phyloP scores from a whole-genome alignment of 352 stramenopile species.

The Peronospora belbahrii region DNA sequence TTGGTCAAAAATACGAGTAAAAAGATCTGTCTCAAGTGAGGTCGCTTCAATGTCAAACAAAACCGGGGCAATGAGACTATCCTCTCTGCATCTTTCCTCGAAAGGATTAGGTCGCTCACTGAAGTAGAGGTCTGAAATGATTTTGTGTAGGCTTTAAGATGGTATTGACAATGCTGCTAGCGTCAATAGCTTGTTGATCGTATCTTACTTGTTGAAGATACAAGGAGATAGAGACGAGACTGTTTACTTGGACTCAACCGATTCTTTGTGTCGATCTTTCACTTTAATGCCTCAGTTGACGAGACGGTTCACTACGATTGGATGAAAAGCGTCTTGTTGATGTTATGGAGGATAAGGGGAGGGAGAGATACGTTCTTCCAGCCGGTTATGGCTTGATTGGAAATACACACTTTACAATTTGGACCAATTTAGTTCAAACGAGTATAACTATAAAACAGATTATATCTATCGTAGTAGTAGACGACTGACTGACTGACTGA shows the following conservation, averaged over 20 bases:
- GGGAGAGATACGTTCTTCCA: constrained; percentile 16
- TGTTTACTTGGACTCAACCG: constrained; percentile 18
- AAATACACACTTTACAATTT: constrained; percentile 18
- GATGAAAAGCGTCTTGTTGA: constrained; percentile 28
- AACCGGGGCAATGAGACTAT: neutral
- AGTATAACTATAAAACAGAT: constrained; percentile 7
- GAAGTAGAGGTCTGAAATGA: neutral
- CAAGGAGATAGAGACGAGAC: constrained; percentile 21
- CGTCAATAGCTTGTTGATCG: too few species aligned
- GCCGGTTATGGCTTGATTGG: constrained; percentile 5
- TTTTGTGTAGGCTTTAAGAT: neutral
- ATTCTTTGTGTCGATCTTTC: constrained; percentile 20
- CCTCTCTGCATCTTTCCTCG: constrained; percentile 15
- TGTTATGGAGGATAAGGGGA: constrained; percentile 11
- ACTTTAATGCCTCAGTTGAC: constrained; percentile 54
- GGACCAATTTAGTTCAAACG: constrained; percentile 18
- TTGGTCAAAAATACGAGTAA: constrained; percentile 12
- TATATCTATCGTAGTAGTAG: too few species aligned
- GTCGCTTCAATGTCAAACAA: constrained; percentile 38
- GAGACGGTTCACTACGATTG: constrained; percentile 15
- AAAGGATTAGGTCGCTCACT: constrained; percentile 3
- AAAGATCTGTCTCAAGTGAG: constrained; percentile 16
- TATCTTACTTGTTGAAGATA: constrained; percentile 78
- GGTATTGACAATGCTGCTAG: constrained; percentile 19
- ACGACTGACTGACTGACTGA: too few species aligned